Evolutionary conservation across 805 yeast species (phyloP).

Genomic region (Candida broadrunensis): DNA sequence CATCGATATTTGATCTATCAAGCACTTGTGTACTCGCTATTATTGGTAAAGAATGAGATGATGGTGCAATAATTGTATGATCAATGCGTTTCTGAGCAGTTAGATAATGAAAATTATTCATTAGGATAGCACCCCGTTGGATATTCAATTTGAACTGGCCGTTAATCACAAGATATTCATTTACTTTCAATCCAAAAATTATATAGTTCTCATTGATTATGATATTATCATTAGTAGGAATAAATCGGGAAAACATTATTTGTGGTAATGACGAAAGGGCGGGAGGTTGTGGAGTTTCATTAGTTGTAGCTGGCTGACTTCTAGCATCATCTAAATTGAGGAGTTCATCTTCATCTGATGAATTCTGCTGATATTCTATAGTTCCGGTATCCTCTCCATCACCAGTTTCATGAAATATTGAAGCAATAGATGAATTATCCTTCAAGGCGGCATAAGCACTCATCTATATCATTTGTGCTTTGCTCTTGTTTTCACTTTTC

Average conservation of each 20-base stretch:
- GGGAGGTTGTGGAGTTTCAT: slow-evolving; percentile 1
- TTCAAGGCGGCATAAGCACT: slow-evolving; percentile 34
- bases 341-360: slow-evolving; percentile 16
- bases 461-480: slow-evolving; percentile 15
- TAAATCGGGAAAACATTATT: slow-evolving; percentile 16
- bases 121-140: slow-evolving; percentile 44
- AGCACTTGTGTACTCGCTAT: slow-evolving; percentile 40
- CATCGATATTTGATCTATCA: slow-evolving; percentile 23
- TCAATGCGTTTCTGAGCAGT: slow-evolving; percentile 18
- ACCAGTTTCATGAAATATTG: slow-evolving; percentile 8
- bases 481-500: too few relatives aligned
- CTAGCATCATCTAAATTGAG: neutral
- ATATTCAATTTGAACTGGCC: slow-evolving; percentile 47
- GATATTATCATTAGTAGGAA: slow-evolving; percentile 35
- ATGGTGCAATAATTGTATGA: slow-evolving; percentile 26
- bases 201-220: slow-evolving; percentile 27
- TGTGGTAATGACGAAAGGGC: neutral
- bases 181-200: slow-evolving; percentile 39
- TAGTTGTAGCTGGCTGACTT: slow-evolving; percentile 1
- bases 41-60: slow-evolving; percentile 39
- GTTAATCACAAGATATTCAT: slow-evolving; percentile 41
- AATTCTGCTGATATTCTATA: slow-evolving; percentile 25
- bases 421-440: slow-evolving; percentile 10
- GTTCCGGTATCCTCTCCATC: slow-evolving; percentile 12
- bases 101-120: slow-evolving; percentile 37